These are phyloP conservation scores for Eragrostis curvula DNA, from an alignment of 176 grass and related monocot genomes.

Conservation along the genomic window DNA sequence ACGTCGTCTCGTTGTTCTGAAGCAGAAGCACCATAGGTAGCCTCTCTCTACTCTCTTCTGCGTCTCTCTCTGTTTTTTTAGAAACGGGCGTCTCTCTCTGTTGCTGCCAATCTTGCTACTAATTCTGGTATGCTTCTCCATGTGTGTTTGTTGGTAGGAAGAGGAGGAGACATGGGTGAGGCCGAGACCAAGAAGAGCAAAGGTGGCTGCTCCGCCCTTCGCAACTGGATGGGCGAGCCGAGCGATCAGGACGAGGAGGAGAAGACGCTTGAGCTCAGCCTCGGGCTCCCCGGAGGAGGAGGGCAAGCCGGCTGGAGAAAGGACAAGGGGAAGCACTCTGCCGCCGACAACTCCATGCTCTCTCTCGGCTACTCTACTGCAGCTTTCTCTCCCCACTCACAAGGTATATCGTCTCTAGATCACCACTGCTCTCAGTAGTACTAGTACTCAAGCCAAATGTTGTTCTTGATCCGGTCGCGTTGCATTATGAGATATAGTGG, in stretches of 20 bases:
- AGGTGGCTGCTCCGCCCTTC: slow-evolving; percentile 15
- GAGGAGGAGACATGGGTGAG: slow-evolving; percentile 23
- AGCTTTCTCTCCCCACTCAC: slow-evolving; percentile 5
- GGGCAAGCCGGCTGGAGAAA: slow-evolving; percentile 10
- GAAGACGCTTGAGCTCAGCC: slow-evolving; percentile 63
- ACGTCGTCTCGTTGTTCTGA: not conserved
- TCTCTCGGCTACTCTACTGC: slow-evolving; percentile 45
- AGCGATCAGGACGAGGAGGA: slow-evolving; percentile 33
- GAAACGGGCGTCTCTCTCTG: not conserved
- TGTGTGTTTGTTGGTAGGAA: not conserved
- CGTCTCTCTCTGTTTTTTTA: not conserved
- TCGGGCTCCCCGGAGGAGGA: slow-evolving; percentile 54
- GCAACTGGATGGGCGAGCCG: slow-evolving; percentile 39
- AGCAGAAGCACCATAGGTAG: not conserved
- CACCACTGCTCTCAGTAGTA: not conserved
- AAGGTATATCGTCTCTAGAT: slow-evolving; percentile 26
- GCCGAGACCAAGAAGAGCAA: slow-evolving; percentile 38
- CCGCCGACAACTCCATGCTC: slow-evolving; percentile 41
- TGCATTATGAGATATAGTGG: not conserved
- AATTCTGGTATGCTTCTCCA: not conserved
- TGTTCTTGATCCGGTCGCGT: not conserved
- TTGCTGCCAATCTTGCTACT: not conserved
- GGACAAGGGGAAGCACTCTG: slow-evolving; percentile 24
- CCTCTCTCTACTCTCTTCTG: not conserved
- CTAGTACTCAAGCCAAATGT: not conserved